phyloP scores from a whole-genome alignment of 2,329 filamentous ascomycete genomes.

The Trichoderma citrinoviride region DNA sequence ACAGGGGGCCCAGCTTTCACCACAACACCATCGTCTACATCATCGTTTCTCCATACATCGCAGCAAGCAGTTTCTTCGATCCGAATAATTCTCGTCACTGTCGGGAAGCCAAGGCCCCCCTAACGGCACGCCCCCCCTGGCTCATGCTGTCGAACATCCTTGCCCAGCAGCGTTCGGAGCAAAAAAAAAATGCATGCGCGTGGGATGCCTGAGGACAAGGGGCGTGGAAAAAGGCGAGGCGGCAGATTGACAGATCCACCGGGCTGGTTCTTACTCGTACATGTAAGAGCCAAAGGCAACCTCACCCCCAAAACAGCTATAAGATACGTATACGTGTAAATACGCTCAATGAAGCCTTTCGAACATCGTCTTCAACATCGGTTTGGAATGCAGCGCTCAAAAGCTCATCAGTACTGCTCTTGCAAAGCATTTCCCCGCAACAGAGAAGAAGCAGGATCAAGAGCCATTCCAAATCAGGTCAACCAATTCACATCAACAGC shows the following conservation, averaged over 20 bases:
- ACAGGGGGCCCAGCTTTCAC: background rate
- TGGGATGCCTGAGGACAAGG: slow-evolving; percentile 17
- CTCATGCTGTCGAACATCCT: background rate
- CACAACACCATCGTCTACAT: background rate
- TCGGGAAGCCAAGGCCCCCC: background rate
- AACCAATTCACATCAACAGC: background rate
- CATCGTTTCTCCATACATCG: background rate
- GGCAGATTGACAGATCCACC: slow-evolving; percentile 22
- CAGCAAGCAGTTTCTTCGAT: background rate
- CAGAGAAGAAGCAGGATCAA: background rate
- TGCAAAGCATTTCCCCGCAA: no score
- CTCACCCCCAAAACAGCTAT: background rate
- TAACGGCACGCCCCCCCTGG: background rate
- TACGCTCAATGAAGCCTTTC: background rate
- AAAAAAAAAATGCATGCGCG: background rate
- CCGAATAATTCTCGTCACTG: slow-evolving; percentile 21
- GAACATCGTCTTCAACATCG: background rate
- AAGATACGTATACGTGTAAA: background rate
- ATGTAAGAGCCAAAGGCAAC: slow-evolving; percentile 24
- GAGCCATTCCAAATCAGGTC: background rate
- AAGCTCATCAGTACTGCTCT: background rate
- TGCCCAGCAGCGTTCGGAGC: background rate
- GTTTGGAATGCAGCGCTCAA: background rate
- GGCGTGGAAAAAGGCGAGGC: slow-evolving; percentile 5
- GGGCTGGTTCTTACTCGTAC: slow-evolving; percentile 7